A percentile compares a stretch with the other conserved stretches of the same genome.
Evolutionary conservation across 164 flowering plant species (phyloP).

Genomic region (Vitis rotundifolia): DNA sequence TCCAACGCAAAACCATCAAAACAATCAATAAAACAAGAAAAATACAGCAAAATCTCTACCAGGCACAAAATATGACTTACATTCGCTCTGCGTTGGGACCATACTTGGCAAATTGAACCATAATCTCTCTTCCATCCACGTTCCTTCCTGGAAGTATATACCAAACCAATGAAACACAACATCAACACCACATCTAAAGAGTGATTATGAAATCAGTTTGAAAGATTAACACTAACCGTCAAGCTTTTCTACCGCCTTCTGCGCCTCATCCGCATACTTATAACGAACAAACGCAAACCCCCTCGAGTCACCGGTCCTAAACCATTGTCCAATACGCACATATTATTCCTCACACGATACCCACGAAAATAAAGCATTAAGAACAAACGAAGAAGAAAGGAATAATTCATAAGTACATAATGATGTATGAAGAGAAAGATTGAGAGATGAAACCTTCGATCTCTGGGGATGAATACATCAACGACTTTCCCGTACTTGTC

Average conservation of each 20-base stretch:
- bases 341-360: background rate
- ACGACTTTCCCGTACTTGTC: constrained; percentile 95
- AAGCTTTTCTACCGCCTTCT: constrained; percentile 73
- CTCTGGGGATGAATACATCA: constrained; percentile 91
- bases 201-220: no score
- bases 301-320: constrained; percentile 72
- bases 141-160: constrained; percentile 40
- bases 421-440: background rate
- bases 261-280: constrained; percentile 33
- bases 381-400: no score
- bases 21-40: background rate
- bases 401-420: background rate
- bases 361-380: background rate
- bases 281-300: constrained; percentile 35
- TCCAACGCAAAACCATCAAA: background rate
- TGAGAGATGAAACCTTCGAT: constrained; percentile 48
- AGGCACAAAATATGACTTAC: constrained; percentile 30
- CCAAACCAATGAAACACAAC: background rate
- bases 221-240: constrained; percentile 41
- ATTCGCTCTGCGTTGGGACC: constrained; percentile 77
- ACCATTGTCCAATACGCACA: background rate
- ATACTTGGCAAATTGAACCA: constrained; percentile 82
- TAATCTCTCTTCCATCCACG: constrained; percentile 74
- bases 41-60: background rate
- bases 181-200: background rate